Evolutionary conservation across 176 grass and related monocot genomes (phyloP).

Genomic region (Paspalum notatum): DNA sequence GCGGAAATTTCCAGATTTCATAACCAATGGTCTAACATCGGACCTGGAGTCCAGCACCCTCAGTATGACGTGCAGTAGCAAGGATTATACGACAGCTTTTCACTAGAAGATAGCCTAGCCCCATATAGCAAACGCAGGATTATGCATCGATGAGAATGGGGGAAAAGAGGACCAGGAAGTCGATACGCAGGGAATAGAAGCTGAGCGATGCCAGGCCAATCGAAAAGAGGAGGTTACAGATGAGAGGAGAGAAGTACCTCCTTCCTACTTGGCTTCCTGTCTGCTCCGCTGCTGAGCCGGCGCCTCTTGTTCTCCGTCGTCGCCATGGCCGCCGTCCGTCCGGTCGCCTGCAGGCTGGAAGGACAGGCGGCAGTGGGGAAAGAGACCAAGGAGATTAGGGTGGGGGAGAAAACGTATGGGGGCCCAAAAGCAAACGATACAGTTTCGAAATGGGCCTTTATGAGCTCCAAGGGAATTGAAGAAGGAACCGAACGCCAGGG

Average conservation of each 20-base stretch:
- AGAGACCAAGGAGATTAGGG: no score
- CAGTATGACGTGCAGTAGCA: neutral
- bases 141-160: neutral
- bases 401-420: neutral
- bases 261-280: constrained; percentile 34
- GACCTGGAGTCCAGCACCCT: neutral
- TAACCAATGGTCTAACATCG: neutral
- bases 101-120: neutral
- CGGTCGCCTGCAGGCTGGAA: neutral
- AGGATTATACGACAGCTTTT: neutral
- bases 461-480: no score
- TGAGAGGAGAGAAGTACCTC: constrained; percentile 24
- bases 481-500: no score
- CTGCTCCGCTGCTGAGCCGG: neutral
- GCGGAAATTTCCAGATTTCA: neutral
- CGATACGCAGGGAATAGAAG: neutral
- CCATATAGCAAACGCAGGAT: neutral
- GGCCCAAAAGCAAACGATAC: neutral
- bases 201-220: neutral
- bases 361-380: neutral
- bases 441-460: no score
- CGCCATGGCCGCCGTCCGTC: constrained; percentile 11
- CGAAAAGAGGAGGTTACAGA: neutral
- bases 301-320: constrained; percentile 27
- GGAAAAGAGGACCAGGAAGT: neutral